These are phyloP conservation scores for Lactarius vividus DNA, from an alignment of 768 basidiomycete species.

Conservation along the genomic window DNA sequence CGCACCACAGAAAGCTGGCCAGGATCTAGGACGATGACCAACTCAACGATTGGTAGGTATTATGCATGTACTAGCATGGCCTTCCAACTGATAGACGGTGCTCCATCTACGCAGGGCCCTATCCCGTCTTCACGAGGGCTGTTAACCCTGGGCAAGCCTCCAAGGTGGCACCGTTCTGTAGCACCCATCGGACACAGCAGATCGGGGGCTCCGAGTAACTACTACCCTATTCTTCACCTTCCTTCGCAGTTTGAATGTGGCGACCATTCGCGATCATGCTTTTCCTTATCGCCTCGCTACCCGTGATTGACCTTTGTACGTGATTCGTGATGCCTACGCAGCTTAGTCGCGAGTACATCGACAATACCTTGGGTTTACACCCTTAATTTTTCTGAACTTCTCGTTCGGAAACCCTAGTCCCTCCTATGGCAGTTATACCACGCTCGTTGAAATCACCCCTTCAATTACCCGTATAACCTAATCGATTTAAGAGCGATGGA, in stretches of 20 bases:
- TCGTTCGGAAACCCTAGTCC: background rate
- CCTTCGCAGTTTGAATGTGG: background rate
- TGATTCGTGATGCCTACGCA: background rate
- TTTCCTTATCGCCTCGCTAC: background rate
- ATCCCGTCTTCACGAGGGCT: background rate
- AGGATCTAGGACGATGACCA: background rate
- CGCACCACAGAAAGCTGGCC: background rate
- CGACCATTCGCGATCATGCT: background rate
- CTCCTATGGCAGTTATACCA: background rate
- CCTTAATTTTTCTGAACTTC: background rate
- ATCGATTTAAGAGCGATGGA: background rate
- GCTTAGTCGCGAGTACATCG: background rate
- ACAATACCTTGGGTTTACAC: background rate
- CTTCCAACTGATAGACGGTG: background rate
- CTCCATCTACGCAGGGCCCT: background rate
- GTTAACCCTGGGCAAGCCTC: background rate
- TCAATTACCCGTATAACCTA: background rate
- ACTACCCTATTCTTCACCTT: background rate
- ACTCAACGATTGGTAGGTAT: background rate
- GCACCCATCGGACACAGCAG: background rate
- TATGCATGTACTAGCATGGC: background rate
- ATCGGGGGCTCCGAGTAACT: background rate
- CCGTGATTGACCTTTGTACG: background rate
- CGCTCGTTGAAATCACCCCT: background rate
- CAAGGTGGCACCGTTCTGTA: background rate